Conservation (phyloP, 2,329 filamentous ascomycete species). For the Aspergillus quadricinctus region DNA sequence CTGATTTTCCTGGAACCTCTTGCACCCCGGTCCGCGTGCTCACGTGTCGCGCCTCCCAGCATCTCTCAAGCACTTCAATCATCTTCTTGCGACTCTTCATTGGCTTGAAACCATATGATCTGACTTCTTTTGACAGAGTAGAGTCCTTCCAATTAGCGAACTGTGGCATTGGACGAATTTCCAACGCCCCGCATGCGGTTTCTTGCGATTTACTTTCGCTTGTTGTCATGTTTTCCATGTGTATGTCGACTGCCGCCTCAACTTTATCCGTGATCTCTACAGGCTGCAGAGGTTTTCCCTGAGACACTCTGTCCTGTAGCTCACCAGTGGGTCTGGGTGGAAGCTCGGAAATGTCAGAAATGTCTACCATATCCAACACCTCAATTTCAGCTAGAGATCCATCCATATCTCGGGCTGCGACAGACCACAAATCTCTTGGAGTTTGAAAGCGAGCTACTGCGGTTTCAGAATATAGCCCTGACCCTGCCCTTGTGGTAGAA, state of each 20-base stretch:
- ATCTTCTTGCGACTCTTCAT: constrained; percentile 64
- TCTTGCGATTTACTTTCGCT: neutral
- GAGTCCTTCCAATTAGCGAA: constrained; percentile 60
- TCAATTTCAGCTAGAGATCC: constrained; percentile 62
- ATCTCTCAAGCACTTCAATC: constrained; percentile 65
- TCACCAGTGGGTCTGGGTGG: constrained; percentile 5
- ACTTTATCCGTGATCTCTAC: neutral
- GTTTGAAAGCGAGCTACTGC: constrained; percentile 23
- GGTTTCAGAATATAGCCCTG: constrained; percentile 4
- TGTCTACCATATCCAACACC: constrained; percentile 55
- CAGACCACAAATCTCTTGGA: constrained; percentile 61
- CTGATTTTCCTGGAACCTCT: constrained; percentile 9
- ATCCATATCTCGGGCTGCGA: constrained; percentile 61
- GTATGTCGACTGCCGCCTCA: neutral
- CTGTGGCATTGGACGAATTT: constrained; percentile 44
- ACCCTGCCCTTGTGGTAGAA: neutral
- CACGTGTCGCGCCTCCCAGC: constrained; percentile 60
- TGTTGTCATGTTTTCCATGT: neutral
- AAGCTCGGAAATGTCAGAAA: constrained; percentile 18
- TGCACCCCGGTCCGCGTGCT: constrained; percentile 18
- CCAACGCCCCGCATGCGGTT: neutral
- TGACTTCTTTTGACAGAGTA: constrained; percentile 59
- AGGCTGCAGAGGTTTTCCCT: neutral
- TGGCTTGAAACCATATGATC: constrained; percentile 67
- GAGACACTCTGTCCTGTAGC: neutral